phyloP scores from a whole-genome alignment of 345 rosid species.

The Luvunga scandens region DNA sequence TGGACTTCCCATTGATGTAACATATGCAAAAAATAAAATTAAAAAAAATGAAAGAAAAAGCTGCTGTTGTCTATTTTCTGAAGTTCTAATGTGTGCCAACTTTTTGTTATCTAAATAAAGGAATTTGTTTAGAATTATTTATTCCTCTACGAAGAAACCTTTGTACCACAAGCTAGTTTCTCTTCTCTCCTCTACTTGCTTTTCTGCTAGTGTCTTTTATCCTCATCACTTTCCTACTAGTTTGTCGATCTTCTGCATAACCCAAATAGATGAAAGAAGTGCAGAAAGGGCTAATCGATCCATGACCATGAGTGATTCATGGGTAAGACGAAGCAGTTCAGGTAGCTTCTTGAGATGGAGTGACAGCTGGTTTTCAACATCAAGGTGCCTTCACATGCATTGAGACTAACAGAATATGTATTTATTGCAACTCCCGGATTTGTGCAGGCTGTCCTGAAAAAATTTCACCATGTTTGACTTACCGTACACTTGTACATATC shows the following conservation, averaged over 20 bases:
- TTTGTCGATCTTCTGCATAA: background rate
- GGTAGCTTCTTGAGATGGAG: background rate
- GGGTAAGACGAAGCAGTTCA: background rate
- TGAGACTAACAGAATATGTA: too few relatives aligned
- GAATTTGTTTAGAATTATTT: background rate
- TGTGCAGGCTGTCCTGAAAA: background rate
- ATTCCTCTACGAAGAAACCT: background rate
- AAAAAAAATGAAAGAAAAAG: background rate
- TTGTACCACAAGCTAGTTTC: background rate
- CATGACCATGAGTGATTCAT: background rate
- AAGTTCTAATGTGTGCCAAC: constrained; percentile 3
- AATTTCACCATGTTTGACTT: background rate
- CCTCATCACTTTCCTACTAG: background rate
- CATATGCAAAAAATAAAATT: background rate
- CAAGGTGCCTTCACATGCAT: background rate
- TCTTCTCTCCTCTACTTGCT: background rate
- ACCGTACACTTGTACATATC: background rate
- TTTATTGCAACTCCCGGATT: background rate
- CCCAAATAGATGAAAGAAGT: background rate
- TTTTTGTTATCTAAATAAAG: constrained; percentile 4
- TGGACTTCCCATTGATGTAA: constrained; percentile 7
- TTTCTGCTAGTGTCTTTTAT: background rate
- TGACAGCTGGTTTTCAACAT: background rate
- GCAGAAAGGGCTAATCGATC: background rate
- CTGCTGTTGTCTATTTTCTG: background rate